Conservation (phyloP, 164 flowering plant species). For the Buxus sempervirens region DNA sequence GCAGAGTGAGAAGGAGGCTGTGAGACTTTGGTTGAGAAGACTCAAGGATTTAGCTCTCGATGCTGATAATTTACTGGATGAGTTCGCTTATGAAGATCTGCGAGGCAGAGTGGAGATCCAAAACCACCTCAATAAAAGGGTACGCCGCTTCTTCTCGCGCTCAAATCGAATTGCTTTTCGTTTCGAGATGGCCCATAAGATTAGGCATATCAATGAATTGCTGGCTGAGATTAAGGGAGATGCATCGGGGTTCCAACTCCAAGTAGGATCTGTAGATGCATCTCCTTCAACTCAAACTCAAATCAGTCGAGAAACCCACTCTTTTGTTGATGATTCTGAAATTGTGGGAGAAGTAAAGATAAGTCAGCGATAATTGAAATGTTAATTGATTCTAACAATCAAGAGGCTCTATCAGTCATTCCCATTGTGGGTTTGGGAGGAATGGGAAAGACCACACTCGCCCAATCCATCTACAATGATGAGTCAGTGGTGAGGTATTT, state of each 20-base stretch:
- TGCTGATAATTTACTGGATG: too few species aligned
- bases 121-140: neutral
- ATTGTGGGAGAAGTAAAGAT: conserved; percentile 4
- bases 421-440: conserved; percentile 13
- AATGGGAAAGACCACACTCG: conserved; percentile 15
- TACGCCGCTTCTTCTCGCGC: neutral
- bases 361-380: neutral
- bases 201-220: too few species aligned
- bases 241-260: neutral
- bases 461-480: conserved; percentile 10
- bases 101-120: neutral
- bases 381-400: neutral
- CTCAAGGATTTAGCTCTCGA: too few species aligned
- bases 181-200: too few species aligned
- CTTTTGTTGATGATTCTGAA: neutral
- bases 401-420: neutral
- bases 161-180: neutral
- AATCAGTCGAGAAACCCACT: neutral
- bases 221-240: neutral
- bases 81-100: neutral
- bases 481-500: neutral
- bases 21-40: neutral
- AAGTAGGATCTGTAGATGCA: too few species aligned
- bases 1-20: neutral
- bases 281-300: neutral